Evolutionary conservation across 352 stramenopile genomes (phyloP), one percentile per base, ranked within the genome.

Genomic region (Globisporangium sylvaticum): DNA sequence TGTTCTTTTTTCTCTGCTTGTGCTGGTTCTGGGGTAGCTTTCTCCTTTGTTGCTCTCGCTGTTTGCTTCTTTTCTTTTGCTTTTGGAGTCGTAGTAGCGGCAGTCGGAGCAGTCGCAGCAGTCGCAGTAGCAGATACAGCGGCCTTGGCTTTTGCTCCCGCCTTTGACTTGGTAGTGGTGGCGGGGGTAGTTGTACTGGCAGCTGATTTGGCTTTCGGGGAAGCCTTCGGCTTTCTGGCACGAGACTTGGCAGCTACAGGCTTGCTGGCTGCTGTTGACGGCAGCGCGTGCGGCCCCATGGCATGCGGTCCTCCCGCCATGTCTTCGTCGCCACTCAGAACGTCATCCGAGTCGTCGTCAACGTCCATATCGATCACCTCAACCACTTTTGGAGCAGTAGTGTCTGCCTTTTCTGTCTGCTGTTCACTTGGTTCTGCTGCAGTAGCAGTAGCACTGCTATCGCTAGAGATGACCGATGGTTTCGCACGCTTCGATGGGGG

Each of bases 1-100:
- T 55, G 44, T 34, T 54, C 42, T 25, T 69, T 85, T 37, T 59
- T 75, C 44, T 63, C 68, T 1, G 37, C 54, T 63, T 67, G 77
- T 1, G 22, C 34, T 53, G 64, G 14, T 37, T 61, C 24, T 55
- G 66, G 53, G 20, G n/a, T 58, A 44, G 42, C 56, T 37, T 68
- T 60, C 27, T 55, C 54, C 29, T 67, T 60, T n/a, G 54, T 31
- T 31, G 37, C 18, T 50, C 74, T 77, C 4, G 14, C 50, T 37
- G 55, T 31, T 63, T 59, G 18, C n/a, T 78, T 73, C 27, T 71
- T 70, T 12, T 53, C 56, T 24, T 58, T 65, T 14, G 34, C 37
- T 39, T 55, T 57, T 34, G 42, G 32, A n/a, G 55, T 12, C 14
- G 55, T 20, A n/a, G 59, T 27, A n/a, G 46, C 5, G n/a, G 61